These are phyloP conservation scores for Camellia japonica DNA, from an alignment of 148 eudicot genomes.

Conservation along the genomic window DNA sequence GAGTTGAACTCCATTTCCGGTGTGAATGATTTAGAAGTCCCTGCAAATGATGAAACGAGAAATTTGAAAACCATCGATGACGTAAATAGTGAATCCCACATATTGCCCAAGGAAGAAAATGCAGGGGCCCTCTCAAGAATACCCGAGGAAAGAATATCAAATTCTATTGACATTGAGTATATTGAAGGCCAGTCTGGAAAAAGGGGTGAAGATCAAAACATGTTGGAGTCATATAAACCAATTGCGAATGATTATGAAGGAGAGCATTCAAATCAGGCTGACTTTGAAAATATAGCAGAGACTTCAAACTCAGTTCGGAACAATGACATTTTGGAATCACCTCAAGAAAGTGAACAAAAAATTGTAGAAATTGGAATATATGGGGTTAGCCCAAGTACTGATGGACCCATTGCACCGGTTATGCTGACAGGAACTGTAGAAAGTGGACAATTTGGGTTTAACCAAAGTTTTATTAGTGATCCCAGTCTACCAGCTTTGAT, in stretches of 20 bases:
- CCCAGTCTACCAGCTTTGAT: neutral
- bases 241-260: neutral
- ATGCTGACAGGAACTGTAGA: slow-evolving; percentile 7
- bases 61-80: slow-evolving; percentile 4
- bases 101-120: neutral
- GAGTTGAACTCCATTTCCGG: slow-evolving; percentile 2
- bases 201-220: neutral
- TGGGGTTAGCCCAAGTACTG: slow-evolving; percentile 13
- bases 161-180: neutral
- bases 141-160: neutral
- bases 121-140: neutral
- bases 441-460: neutral
- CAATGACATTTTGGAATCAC: slow-evolving; percentile 3
- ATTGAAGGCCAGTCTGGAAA: slow-evolving; percentile 6
- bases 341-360: slow-evolving; percentile 9
- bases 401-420: slow-evolving; percentile 11
- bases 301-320: neutral
- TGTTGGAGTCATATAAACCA: neutral
- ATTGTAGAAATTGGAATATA: neutral
- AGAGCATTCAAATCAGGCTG: neutral
- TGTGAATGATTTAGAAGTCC: slow-evolving; percentile 6
- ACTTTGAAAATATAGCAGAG: neutral
- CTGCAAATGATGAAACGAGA: neutral
- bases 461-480: slow-evolving; percentile 2
- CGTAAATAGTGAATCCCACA: neutral